A percentile compares a stretch with the other conserved stretches of the same genome.
Conservation (phyloP, 768 basidiomycete genomes). For the Calocybe indica region DNA sequence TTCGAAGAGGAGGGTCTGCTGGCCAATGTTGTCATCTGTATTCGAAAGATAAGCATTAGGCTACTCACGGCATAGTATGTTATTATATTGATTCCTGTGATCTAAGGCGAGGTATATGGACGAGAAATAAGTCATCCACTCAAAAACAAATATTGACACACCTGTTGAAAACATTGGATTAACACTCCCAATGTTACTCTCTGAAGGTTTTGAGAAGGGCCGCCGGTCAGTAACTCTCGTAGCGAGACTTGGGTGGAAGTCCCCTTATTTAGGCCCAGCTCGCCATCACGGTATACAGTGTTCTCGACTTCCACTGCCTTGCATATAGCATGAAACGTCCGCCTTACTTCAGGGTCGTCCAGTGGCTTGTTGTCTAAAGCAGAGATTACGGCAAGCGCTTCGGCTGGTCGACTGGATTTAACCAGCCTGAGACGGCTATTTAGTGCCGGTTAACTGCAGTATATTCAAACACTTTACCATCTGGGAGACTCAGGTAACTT, state of each 20-base stretch:
- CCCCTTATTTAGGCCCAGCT: conserved; percentile 1
- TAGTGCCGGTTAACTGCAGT: not conserved
- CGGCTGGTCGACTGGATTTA: conserved; percentile 46
- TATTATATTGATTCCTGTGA: conserved; percentile 62
- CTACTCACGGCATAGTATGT: conserved; percentile 42
- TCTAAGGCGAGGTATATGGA: conserved; percentile 16
- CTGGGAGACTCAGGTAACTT: conserved; percentile 57
- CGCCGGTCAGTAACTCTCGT: conserved; percentile 48
- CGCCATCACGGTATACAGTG: too few species aligned
- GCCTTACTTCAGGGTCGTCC: conserved; percentile 39
- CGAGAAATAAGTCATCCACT: not conserved
- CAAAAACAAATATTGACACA: conserved; percentile 3
- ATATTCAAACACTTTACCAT: conserved; percentile 30
- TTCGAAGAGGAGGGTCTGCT: conserved; percentile 49
- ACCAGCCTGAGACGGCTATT: conserved; percentile 36
- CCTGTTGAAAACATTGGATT: conserved; percentile 63
- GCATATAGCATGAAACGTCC: conserved; percentile 47
- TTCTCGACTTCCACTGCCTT: conserved; percentile 46
- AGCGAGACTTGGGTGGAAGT: conserved; percentile 27
- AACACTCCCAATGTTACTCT: conserved; percentile 48
- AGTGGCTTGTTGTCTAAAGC: conserved; percentile 49
- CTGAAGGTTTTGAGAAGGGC: conserved; percentile 56
- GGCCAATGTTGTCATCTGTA: not conserved
- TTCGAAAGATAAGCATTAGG: not conserved
- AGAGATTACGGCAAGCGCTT: conserved; percentile 57